phyloP scores from a whole-genome alignment of 192 early-diverging fungal genomes.

The Geranomyces variabilis region DNA sequence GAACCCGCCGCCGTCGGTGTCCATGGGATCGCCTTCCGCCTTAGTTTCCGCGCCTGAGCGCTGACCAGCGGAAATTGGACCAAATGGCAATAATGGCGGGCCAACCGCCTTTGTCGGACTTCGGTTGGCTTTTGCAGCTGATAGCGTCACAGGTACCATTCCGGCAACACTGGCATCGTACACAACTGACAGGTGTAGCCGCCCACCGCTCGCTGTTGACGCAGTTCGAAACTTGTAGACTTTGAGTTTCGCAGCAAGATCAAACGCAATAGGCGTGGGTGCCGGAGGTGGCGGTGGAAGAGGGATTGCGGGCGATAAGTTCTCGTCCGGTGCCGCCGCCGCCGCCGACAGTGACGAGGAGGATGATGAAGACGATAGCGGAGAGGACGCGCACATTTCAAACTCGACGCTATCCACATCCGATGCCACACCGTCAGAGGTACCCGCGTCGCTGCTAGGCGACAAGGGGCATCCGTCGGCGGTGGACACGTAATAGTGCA shows the following conservation, averaged over 20 bases:
- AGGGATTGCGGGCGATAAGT: background rate
- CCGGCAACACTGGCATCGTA: slow-evolving; percentile 46
- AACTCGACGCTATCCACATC: background rate
- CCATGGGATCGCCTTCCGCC: background rate
- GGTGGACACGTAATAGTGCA: slow-evolving; percentile 37
- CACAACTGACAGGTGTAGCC: slow-evolving; percentile 51
- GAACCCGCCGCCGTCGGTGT: background rate
- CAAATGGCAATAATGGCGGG: background rate
- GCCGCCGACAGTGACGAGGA: background rate
- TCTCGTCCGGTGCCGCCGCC: background rate
- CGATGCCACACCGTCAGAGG: background rate
- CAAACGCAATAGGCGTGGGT: slow-evolving; percentile 29
- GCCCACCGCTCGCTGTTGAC: slow-evolving; percentile 22
- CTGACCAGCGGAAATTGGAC: slow-evolving; percentile 16
- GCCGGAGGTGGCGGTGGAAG: background rate
- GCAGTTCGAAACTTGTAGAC: slow-evolving; percentile 52
- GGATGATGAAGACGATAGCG: background rate
- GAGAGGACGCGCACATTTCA: background rate
- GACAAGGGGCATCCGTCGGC: slow-evolving; percentile 45
- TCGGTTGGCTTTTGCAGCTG: background rate
- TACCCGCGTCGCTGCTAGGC: slow-evolving; percentile 3
- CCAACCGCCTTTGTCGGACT: slow-evolving; percentile 4
- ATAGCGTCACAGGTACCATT: slow-evolving; percentile 5
- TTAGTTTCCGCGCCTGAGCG: slow-evolving; percentile 9
- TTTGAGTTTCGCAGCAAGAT: slow-evolving; percentile 41